Conservation (phyloP, 805 yeast genomes). For the Lachancea kluyveri region DNA sequence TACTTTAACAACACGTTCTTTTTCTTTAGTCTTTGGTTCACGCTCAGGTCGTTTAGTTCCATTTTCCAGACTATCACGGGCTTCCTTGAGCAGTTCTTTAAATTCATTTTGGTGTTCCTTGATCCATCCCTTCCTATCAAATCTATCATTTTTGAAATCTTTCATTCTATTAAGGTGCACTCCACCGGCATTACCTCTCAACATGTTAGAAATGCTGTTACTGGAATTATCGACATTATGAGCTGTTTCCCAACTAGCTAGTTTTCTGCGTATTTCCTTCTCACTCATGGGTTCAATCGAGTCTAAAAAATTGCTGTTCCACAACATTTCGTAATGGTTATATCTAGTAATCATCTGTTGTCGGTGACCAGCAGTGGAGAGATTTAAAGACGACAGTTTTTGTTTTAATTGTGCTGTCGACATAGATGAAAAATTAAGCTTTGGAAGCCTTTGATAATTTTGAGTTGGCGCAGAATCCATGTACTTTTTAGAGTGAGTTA, state of each 20-base stretch:
- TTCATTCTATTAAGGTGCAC: slow-evolving; percentile 21
- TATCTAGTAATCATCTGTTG: slow-evolving; percentile 61
- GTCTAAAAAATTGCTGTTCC: slow-evolving; percentile 73
- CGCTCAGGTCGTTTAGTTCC: too few relatives aligned
- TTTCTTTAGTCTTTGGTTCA: too few relatives aligned
- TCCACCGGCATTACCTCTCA: slow-evolving; percentile 37
- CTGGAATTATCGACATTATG: slow-evolving; percentile 15
- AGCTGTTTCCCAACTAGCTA: slow-evolving; percentile 62
- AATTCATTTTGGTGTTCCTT: slow-evolving; percentile 36
- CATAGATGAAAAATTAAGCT: slow-evolving; percentile 57
- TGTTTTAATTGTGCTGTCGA: slow-evolving; percentile 55
- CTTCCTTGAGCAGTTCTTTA: slow-evolving; percentile 32
- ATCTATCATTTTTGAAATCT: slow-evolving; percentile 40
- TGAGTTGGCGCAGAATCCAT: slow-evolving; percentile 27
- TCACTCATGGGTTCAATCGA: slow-evolving; percentile 58
- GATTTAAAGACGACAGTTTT: slow-evolving; percentile 45
- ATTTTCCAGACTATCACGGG: slow-evolving; percentile 25
- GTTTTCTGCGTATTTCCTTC: slow-evolving; percentile 45
- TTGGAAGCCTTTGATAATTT: slow-evolving; percentile 43
- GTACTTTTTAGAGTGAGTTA: slow-evolving; percentile 58
- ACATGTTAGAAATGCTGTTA: slow-evolving; percentile 18
- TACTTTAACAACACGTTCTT: too few relatives aligned
- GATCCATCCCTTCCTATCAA: slow-evolving; percentile 41
- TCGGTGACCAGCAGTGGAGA: slow-evolving; percentile 60
- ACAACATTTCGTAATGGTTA: slow-evolving; percentile 67